Evolutionary conservation across 164 flowering plant genomes (phyloP).

Genomic region (Vitis vinifera): ASM3070453v1 NC_081808.1:1487501-1488000

Average conservation of each 20-base stretch:
- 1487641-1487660: constrained; percentile 30
- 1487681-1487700: constrained; percentile 19
- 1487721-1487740: constrained; percentile 33
- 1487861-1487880: constrained; percentile 40
- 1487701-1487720: constrained; percentile 11
- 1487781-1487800: constrained; percentile 50
- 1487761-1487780: constrained; percentile 24
- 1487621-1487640: constrained; percentile 26
- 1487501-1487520: constrained; percentile 52
- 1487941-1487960: constrained; percentile 28
- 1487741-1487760: constrained; percentile 24
- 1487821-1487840: constrained; percentile 55
- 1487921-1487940: constrained; percentile 26
- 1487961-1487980: constrained; percentile 38
- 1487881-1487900: constrained; percentile 46
- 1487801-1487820: constrained; percentile 53
- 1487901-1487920: constrained; percentile 46
- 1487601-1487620: constrained; percentile 44
- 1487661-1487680: constrained; percentile 22
- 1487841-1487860: constrained; percentile 47
- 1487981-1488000: too few relatives aligned
- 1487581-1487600: neutral
- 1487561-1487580: neutral
- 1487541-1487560: neutral
- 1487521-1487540: neutral